Percentiles rank a stretch among this genome's conserved stretches.
These are phyloP conservation scores for Antarctomyces pellizariae DNA, from an alignment of 495 filamentous ascomycete species.

Conservation along the genomic window DNA sequence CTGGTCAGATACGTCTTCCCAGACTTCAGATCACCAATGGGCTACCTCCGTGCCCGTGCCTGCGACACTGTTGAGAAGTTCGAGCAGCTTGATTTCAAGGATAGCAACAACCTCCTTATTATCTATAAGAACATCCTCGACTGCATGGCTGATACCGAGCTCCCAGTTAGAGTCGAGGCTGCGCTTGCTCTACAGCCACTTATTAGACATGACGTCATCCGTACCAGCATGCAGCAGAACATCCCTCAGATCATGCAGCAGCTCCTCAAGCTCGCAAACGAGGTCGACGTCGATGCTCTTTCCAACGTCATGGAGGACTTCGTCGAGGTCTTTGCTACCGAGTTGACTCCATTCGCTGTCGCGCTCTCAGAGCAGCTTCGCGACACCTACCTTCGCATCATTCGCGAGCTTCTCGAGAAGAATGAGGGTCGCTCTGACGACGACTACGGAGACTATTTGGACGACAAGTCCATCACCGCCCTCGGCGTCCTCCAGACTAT, in stretches of 20 bases:
- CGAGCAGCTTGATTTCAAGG: conserved; percentile 85
- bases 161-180: conserved; percentile 86
- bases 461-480: conserved; percentile 96
- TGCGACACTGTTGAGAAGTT: conserved; percentile 97
- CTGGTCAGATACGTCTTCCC: conserved; percentile 96
- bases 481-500: conserved; percentile 94
- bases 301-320: conserved; percentile 99
- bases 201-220: conserved; percentile 85
- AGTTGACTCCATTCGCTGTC: conserved; percentile 94
- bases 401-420: conserved; percentile 73
- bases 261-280: conserved; percentile 83
- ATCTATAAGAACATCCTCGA: conserved; percentile 94
- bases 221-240: conserved; percentile 83
- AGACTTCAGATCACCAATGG: conserved; percentile 81
- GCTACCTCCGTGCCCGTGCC: conserved; percentile 82
- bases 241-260: conserved; percentile 99
- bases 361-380: conserved; percentile 88
- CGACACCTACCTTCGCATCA: conserved; percentile 87
- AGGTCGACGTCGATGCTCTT: conserved; percentile 80
- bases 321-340: conserved; percentile 88
- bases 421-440: conserved; percentile 47
- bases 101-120: conserved; percentile 75
- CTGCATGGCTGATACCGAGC: conserved; percentile 76
- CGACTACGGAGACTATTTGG: conserved; percentile 76
- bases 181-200: conserved; percentile 85